Evolutionary conservation across 306 rosid species (phyloP).

Genomic region (Trifolium fragiferum): DNA sequence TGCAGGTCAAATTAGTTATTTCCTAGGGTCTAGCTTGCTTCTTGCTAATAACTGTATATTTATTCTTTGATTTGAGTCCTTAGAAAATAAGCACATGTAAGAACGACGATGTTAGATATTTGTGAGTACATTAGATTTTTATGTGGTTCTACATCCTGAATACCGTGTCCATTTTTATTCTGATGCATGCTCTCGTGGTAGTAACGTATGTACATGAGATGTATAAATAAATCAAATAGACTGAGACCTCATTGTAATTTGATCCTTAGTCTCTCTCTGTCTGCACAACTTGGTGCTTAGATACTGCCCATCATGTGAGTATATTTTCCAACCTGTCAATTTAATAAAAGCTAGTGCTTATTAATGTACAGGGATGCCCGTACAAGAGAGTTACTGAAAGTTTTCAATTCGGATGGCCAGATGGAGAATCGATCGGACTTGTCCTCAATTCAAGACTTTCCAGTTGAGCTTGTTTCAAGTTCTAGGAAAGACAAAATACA

Average conservation of each 20-base stretch:
- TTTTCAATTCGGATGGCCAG: slow-evolving; percentile 87
- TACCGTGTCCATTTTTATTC: slow-evolving; percentile 11
- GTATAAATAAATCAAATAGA: slow-evolving; percentile 19
- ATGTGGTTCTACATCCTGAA: slow-evolving; percentile 19
- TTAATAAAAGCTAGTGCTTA: slow-evolving; percentile 48
- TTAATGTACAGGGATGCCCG: slow-evolving; percentile 83
- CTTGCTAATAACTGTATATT: slow-evolving; percentile 14
- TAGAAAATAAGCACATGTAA: slow-evolving; percentile 23
- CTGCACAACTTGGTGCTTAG: neutral
- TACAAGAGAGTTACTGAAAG: slow-evolving; percentile 86
- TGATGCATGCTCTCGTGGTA: slow-evolving; percentile 17
- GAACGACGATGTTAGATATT: slow-evolving; percentile 8
- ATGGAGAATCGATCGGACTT: slow-evolving; percentile 79
- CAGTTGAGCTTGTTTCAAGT: slow-evolving; percentile 65
- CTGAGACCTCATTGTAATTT: slow-evolving; percentile 16
- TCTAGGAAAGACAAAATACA: slow-evolving; percentile 76
- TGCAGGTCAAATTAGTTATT: neutral
- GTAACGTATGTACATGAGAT: slow-evolving; percentile 18
- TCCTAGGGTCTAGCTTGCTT: slow-evolving; percentile 15
- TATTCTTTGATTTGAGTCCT: slow-evolving; percentile 13
- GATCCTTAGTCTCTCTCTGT: slow-evolving; percentile 5
- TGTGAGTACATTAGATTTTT: neutral
- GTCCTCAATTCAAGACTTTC: slow-evolving; percentile 64
- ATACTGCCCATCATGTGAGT: slow-evolving; percentile 15
- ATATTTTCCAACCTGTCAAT: slow-evolving; percentile 19